Base-by-base conservation (phyloP, 768 basidiomycete genomes). In the Tubosaeta sp. region DNA sequence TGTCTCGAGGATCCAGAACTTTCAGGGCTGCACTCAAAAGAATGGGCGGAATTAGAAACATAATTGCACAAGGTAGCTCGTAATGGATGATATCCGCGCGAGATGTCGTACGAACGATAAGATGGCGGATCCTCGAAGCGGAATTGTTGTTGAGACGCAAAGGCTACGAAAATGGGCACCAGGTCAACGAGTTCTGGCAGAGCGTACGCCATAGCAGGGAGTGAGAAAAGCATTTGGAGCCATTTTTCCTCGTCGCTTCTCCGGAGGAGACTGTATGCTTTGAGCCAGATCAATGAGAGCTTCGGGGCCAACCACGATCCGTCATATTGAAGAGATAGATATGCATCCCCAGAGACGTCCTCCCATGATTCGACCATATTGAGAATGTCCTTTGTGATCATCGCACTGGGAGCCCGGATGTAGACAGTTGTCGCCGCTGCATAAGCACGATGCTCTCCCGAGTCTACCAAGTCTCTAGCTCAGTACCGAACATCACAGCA, bases 201-300 rank as follows among this genome's bases (percentile, higher is more conserved):
- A 6, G 49, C 29, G 46, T 68, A 72, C 8, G 52, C 60, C 59
- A 70, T 59, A 3, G 68, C 56, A n/a, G 68, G 51, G n/a, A 72
- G 52, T 4, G 62, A 59, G 22, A 73, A 73, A 3, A 58, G 31
- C 14, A 71, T 16, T 37, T 51, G 60, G 37, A 49, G 57, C 39
- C 47, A 54, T 43, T 59, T 44, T 19, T 25, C 2, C 9, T 48
- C 47, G 12, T 48, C 47, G 22, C 52, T 49, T 12, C 10, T 9
- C 31, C 63, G 64, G 35, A 61, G 64, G 8, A 59, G 32, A 27
- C 65, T 42, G 19, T 71, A 72, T 4, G 60, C 43, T 12, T 62
- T 51, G 45, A 73, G 41, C 58, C 67, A 72, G 5, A 56, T 41
- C 2, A 44, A 19, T 0, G 58, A 25, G 11, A 71, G 48, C 8